Evolutionary conservation across 192 early-diverging fungal genomes (phyloP).

Genomic region (Funneliformis mosseae): DNA sequence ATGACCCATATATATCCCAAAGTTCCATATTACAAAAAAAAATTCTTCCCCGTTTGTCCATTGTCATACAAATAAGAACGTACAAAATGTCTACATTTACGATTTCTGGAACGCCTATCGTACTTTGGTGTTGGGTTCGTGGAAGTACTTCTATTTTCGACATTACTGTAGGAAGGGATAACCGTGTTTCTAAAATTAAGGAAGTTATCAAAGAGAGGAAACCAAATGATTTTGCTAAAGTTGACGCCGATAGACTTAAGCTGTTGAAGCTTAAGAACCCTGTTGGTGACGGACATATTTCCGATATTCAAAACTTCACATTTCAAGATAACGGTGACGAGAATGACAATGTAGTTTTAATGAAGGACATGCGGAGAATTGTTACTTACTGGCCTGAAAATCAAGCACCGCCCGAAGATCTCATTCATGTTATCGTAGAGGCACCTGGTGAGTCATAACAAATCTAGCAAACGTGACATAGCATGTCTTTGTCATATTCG

Average conservation of each 20-base stretch:
- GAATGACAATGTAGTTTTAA: background rate
- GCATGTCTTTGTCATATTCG: too few relatives aligned
- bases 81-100: too few relatives aligned
- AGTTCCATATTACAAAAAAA: too few relatives aligned
- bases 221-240: background rate
- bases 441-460: too few relatives aligned
- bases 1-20: too few relatives aligned
- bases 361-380: background rate
- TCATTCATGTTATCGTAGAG: background rate
- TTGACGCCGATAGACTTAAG: background rate
- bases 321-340: background rate
- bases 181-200: background rate
- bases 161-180: background rate
- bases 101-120: background rate
- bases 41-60: background rate
- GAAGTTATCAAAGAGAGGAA: background rate
- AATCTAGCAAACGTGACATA: too few relatives aligned
- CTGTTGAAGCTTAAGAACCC: background rate
- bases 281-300: background rate
- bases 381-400: background rate
- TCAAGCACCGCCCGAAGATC: background rate
- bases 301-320: background rate
- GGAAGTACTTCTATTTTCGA: background rate
- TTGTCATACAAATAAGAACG: background rate
- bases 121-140: background rate